Evolutionary conservation across 1,284 basidiomycete genomes (phyloP).

Genomic region (Dichomitus squalens): DNA sequence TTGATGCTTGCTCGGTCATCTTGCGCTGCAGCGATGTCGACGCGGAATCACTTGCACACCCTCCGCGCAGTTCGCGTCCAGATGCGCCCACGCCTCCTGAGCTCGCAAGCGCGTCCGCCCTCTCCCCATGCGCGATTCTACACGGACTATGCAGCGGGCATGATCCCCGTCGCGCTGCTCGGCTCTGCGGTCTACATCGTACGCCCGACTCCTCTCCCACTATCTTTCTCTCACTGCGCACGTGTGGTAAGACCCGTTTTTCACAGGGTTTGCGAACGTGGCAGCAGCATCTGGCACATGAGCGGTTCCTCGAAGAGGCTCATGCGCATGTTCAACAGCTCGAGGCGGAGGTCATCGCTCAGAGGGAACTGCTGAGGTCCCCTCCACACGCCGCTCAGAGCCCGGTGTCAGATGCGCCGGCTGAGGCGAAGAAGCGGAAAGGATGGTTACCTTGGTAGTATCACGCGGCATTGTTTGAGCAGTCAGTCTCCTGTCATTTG

Average conservation of each 20-base stretch:
- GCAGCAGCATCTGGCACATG: constrained; percentile 64
- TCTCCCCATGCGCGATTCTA: constrained; percentile 69
- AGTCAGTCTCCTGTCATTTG: background rate
- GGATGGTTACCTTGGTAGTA: constrained; percentile 19
- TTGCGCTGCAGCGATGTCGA: background rate
- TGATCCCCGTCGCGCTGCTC: constrained; percentile 75
- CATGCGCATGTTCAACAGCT: constrained; percentile 50
- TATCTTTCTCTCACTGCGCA: background rate
- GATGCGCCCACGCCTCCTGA: constrained; percentile 11
- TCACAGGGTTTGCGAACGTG: constrained; percentile 63
- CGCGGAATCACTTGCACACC: background rate
- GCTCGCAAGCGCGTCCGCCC: constrained; percentile 21
- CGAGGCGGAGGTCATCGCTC: constrained; percentile 58
- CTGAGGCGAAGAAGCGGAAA: constrained; percentile 9
- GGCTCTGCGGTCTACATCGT: constrained; percentile 80
- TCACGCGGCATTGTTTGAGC: background rate
- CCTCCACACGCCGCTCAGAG: background rate
- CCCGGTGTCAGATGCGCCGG: background rate
- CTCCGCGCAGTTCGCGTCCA: constrained; percentile 9
- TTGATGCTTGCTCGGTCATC: background rate
- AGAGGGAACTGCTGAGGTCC: constrained; percentile 25
- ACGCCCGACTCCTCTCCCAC: constrained; percentile 29
- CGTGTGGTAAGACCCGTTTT: background rate
- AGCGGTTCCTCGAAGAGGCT: constrained; percentile 69
- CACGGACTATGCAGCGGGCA: constrained; percentile 65